Conservation (phyloP, 768 basidiomycete genomes). For the Pleurotus salmoneostramineus region DNA sequence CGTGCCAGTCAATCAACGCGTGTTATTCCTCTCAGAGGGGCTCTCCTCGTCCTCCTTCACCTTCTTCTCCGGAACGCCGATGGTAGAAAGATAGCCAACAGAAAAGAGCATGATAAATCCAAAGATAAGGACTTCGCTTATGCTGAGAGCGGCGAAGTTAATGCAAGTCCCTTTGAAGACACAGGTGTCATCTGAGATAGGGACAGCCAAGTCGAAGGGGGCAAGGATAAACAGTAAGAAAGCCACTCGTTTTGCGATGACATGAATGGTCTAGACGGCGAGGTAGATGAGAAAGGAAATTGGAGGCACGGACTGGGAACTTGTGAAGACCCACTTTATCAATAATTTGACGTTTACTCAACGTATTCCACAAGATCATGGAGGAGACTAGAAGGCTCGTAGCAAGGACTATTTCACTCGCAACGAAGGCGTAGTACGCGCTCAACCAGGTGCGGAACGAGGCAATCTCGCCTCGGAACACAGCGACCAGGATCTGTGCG, state of each 20-base stretch:
- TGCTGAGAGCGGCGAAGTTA: neutral
- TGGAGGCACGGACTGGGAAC: neutral
- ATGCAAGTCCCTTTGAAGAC: neutral
- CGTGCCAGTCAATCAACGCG: no score
- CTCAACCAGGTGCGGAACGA: neutral
- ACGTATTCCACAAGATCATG: neutral
- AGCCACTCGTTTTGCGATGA: neutral
- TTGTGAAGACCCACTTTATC: neutral
- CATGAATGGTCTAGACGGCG: neutral
- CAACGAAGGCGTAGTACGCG: neutral
- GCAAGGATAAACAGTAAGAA: neutral
- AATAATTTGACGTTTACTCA: neutral
- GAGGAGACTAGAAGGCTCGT: neutral
- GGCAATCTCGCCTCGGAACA: neutral
- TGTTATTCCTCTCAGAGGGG: no score
- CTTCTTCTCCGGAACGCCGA: neutral
- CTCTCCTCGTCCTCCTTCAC: neutral
- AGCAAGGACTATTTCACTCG: neutral
- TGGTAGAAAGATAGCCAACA: neutral
- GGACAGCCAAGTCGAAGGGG: neutral
- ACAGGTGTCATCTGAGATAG: neutral
- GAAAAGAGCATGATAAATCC: neutral
- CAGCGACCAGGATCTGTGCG: neutral
- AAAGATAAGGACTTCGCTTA: neutral
- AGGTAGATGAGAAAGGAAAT: neutral